A percentile compares a stretch with the other conserved stretches of the same genome.
These are phyloP conservation scores for Camellia lanceoleosa DNA, from an alignment of 148 eudicot species.

Conservation along the genomic window DNA sequence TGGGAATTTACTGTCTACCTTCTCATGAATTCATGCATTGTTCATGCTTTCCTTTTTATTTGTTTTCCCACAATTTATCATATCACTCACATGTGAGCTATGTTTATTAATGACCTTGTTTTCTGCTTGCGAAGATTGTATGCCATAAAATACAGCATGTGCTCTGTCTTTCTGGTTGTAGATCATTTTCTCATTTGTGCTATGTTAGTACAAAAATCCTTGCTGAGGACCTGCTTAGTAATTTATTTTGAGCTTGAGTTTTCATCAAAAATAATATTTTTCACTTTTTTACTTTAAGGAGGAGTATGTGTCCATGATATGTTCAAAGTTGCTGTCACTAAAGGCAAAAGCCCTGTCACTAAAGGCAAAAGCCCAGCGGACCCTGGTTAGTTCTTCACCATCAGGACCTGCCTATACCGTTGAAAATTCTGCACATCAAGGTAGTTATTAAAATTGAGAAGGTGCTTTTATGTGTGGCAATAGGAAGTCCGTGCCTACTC, in stretches of 20 bases:
- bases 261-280: not conserved
- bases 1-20: not conserved
- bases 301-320: not conserved
- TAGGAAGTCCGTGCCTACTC: not conserved
- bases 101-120: not conserved
- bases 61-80: not conserved
- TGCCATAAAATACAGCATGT: too few relatives aligned
- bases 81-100: not conserved
- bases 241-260: too few relatives aligned
- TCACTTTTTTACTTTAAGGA: conserved; percentile 4
- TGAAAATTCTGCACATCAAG: conserved; percentile 10
- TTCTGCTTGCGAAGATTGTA: not conserved
- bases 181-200: not conserved
- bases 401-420: not conserved
- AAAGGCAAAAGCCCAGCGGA: not conserved
- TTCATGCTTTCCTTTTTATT: not conserved
- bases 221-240: not conserved
- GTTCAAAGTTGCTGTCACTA: not conserved
- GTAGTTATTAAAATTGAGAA: not conserved
- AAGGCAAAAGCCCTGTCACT: not conserved
- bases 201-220: not conserved
- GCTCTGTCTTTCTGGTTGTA: not conserved
- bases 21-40: not conserved
- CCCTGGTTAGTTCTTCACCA: too few relatives aligned
- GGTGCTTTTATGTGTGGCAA: not conserved